Percentiles rank a stretch among this genome's conserved stretches.
Conservation (phyloP, 768 basidiomycete species). For the Gloeophyllum trabeum region DNA sequence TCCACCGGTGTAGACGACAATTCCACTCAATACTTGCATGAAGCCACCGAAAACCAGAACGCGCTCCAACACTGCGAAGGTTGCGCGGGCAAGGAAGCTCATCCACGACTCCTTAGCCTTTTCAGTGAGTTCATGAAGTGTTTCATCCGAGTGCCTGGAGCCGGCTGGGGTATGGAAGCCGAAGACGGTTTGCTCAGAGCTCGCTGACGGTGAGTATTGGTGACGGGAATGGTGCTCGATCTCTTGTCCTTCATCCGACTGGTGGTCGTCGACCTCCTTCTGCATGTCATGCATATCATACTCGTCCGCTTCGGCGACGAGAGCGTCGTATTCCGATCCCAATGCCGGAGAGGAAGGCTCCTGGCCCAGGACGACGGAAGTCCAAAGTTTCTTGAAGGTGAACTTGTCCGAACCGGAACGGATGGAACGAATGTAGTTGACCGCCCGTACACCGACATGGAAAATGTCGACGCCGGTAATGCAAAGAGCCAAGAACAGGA, state of each 20-base stretch:
- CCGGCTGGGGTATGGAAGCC: constrained; percentile 27
- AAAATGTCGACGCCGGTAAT: constrained; percentile 46
- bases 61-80: constrained; percentile 49
- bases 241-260: constrained; percentile 44
- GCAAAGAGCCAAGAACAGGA: constrained; percentile 31
- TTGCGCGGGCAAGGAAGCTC: constrained; percentile 20
- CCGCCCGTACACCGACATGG: constrained; percentile 35
- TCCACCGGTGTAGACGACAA: constrained; percentile 78
- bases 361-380: constrained; percentile 39
- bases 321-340: constrained; percentile 43
- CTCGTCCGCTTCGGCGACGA: constrained; percentile 46
- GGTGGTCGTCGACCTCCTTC: constrained; percentile 24
- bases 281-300: constrained; percentile 35
- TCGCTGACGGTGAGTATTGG: constrained; percentile 30
- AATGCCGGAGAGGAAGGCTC: constrained; percentile 14
- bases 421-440: constrained; percentile 29
- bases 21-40: constrained; percentile 52
- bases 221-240: constrained; percentile 24
- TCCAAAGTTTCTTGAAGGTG: constrained; percentile 42
- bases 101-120: constrained; percentile 5
- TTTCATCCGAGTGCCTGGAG: constrained; percentile 45
- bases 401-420: constrained; percentile 27
- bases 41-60: constrained; percentile 63
- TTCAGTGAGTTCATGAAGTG: constrained; percentile 28
- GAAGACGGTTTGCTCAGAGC: constrained; percentile 45